These are phyloP conservation scores for Chaetomium cochliodes DNA, from an alignment of 495 filamentous ascomycete species.

Conservation along the genomic window DNA sequence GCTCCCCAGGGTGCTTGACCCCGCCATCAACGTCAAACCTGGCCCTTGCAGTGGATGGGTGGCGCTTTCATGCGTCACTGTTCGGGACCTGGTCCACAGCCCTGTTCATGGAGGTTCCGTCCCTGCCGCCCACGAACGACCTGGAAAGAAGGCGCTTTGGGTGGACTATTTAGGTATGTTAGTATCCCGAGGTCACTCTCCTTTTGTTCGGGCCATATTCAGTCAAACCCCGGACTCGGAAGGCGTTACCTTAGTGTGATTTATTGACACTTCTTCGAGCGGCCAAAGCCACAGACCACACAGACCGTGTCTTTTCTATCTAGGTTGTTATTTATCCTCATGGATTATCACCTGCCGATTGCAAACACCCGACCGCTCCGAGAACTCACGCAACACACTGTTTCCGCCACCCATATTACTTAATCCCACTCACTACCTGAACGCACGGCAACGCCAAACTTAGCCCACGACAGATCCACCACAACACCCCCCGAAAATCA, in stretches of 20 bases:
- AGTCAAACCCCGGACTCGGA: background rate
- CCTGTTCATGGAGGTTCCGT: background rate
- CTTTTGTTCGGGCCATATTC: background rate
- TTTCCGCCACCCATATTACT: conserved; percentile 11
- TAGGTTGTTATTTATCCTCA: background rate
- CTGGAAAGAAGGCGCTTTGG: background rate
- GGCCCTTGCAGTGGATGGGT: background rate
- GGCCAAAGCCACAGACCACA: background rate
- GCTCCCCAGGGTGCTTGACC: background rate
- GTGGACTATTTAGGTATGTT: background rate
- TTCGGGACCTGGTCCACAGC: background rate
- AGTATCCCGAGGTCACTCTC: background rate
- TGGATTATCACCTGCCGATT: conserved; percentile 10
- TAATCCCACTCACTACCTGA: background rate
- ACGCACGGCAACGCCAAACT: background rate
- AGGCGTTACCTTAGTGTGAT: background rate
- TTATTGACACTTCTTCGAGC: background rate
- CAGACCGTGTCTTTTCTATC: background rate
- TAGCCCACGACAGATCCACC: background rate
- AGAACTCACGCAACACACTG: conserved; percentile 2
- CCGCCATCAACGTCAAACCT: conserved; percentile 1
- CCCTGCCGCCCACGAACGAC: no score
- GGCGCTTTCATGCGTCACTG: conserved; percentile 13
- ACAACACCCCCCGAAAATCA: background rate
- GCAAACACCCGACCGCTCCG: conserved; percentile 11